phyloP scores from a whole-genome alignment of 306 rosid genomes.

The Begonia fuchsioides region DNA sequence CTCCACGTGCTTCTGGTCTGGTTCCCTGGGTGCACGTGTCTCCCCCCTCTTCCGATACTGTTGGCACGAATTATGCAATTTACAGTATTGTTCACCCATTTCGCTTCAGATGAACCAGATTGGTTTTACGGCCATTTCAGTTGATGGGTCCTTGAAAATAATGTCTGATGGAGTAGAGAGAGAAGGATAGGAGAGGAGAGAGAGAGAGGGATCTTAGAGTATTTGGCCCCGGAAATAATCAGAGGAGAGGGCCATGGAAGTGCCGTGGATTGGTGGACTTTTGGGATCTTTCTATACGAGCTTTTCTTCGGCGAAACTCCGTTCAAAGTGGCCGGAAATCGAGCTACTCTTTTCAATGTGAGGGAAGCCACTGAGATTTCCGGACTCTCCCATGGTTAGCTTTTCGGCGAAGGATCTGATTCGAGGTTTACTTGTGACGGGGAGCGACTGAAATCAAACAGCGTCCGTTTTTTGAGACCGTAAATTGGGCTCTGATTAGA shows the following conservation, averaged over 20 bases:
- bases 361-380: constrained; percentile 85
- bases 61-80: too few relatives aligned
- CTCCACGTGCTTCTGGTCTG: constrained; percentile 34
- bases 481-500: constrained; percentile 95
- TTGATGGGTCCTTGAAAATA: too few relatives aligned
- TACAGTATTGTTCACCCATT: too few relatives aligned
- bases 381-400: constrained; percentile 81
- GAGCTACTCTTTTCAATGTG: constrained; percentile 89
- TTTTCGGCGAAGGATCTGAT: constrained; percentile 94
- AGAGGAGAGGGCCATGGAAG: constrained; percentile 98
- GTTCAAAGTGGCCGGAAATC: constrained; percentile 67
- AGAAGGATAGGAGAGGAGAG: not conserved
- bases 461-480: constrained; percentile 86
- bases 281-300: constrained; percentile 88
- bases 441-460: constrained; percentile 90
- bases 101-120: too few relatives aligned
- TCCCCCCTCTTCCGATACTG: too few relatives aligned
- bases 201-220: constrained; percentile 11
- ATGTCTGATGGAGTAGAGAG: too few relatives aligned
- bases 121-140: too few relatives aligned
- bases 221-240: constrained; percentile 88
- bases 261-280: constrained; percentile 99
- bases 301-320: constrained; percentile 91
- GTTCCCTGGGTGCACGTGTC: constrained; percentile 66
- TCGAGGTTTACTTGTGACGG: constrained; percentile 85